A percentile compares a stretch with the other conserved stretches of the same genome.
phyloP scores from a whole-genome alignment of 768 basidiomycete genomes.

The Gymnopilus junonius region DNA sequence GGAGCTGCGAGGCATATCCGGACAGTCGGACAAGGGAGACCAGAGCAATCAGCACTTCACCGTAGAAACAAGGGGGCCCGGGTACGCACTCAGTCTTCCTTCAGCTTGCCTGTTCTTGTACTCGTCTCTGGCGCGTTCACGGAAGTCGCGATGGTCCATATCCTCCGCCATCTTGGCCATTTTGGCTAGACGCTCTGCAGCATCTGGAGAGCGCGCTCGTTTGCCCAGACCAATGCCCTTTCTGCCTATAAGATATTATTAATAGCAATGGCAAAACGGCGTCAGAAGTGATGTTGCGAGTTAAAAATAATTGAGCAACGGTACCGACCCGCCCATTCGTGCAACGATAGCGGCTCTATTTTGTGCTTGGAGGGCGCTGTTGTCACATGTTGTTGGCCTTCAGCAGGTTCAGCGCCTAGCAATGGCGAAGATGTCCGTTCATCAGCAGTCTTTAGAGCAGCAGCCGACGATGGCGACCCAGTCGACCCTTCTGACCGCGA shows the following conservation, averaged over 20 bases:
- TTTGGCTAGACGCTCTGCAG: slow-evolving; percentile 69
- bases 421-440: slow-evolving; percentile 1
- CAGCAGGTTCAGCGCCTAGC: slow-evolving; percentile 14
- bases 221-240: slow-evolving; percentile 77
- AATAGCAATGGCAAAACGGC: slow-evolving; percentile 5
- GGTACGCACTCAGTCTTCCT: slow-evolving; percentile 55
- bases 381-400: slow-evolving; percentile 12
- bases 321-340: slow-evolving; percentile 79
- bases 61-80: slow-evolving; percentile 7
- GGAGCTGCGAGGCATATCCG: slow-evolving; percentile 37
- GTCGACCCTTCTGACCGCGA: neutral
- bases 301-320: slow-evolving; percentile 7
- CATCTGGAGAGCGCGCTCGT: slow-evolving; percentile 66
- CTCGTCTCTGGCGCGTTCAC: slow-evolving; percentile 71
- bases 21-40: slow-evolving; percentile 8
- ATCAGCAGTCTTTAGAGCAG: neutral
- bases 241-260: slow-evolving; percentile 55
- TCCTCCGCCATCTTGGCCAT: slow-evolving; percentile 78
- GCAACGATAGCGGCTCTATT: slow-evolving; percentile 72
- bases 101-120: slow-evolving; percentile 81
- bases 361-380: slow-evolving; percentile 42
- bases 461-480: neutral
- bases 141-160: slow-evolving; percentile 59
- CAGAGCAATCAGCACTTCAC: slow-evolving; percentile 3
- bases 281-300: neutral